phyloP scores from a whole-genome alignment of 768 basidiomycete species.

The Russula dissimulans region DNA sequence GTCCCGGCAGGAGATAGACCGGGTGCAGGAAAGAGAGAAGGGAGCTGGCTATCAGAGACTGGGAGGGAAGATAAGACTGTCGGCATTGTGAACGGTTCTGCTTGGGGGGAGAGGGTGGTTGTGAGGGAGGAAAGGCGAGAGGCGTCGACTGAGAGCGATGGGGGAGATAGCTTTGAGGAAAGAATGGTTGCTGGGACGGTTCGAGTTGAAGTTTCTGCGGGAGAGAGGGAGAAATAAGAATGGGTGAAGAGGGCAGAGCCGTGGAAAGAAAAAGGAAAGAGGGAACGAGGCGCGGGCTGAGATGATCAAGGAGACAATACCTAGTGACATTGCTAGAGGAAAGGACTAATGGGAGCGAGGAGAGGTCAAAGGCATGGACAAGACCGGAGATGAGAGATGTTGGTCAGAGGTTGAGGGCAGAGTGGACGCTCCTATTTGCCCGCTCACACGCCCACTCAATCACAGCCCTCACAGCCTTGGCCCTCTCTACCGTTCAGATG shows the following conservation, averaged over 20 bases:
- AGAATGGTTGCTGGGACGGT: slow-evolving; percentile 5
- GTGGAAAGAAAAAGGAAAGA: neutral
- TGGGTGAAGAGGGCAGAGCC: neutral
- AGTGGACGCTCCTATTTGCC: neutral
- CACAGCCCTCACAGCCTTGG: neutral
- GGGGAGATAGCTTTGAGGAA: slow-evolving; percentile 2
- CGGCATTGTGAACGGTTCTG: slow-evolving; percentile 16
- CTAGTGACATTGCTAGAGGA: slow-evolving; percentile 15
- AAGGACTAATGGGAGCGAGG: neutral
- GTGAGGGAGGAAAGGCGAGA: slow-evolving; percentile 1
- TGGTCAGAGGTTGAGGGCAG: slow-evolving; percentile 12
- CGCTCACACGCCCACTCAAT: neutral
- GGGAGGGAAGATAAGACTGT: slow-evolving; percentile 17
- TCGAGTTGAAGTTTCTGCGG: slow-evolving; percentile 13
- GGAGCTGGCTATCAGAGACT: neutral
- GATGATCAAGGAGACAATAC: neutral
- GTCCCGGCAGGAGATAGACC: slow-evolving; percentile 25
- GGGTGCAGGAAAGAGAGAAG: slow-evolving; percentile 11
- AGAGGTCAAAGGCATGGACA: neutral
- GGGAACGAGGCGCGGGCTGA: neutral
- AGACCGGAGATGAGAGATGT: neutral
- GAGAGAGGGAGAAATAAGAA: neutral
- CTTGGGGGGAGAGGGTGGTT: slow-evolving; percentile 15
- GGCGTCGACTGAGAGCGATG: slow-evolving; percentile 7
- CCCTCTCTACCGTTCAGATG: too few species aligned